phyloP scores from a whole-genome alignment of 306 rosid genomes.

The Vigna angularis region DNA sequence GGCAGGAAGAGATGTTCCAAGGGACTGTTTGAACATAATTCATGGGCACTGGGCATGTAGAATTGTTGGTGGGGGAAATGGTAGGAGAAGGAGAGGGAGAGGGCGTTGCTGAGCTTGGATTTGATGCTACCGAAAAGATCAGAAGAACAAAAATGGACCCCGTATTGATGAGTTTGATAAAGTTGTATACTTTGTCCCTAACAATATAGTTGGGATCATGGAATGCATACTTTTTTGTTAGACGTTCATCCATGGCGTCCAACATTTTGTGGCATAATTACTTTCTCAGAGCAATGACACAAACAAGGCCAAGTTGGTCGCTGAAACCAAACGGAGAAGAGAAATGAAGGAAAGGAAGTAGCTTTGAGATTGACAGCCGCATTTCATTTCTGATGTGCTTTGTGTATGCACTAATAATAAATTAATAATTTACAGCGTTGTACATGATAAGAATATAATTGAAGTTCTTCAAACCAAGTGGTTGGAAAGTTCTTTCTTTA shows the following conservation, averaged over 20 bases:
- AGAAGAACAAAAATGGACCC: constrained; percentile 33
- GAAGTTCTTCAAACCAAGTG: background rate
- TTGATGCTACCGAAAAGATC: constrained; percentile 26
- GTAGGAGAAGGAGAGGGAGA: constrained; percentile 44
- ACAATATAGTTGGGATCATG: background rate
- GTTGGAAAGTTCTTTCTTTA: no score
- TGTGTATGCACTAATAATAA: background rate
- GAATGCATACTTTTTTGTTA: background rate
- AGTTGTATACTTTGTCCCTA: background rate
- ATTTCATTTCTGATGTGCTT: background rate
- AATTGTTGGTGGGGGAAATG: constrained; percentile 17
- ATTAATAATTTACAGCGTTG: background rate
- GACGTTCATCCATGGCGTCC: no score
- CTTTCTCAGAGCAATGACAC: background rate
- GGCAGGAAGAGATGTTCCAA: constrained; percentile 70
- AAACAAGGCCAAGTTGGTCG: background rate
- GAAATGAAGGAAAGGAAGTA: background rate
- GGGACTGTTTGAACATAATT: constrained; percentile 62
- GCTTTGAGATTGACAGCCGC: background rate
- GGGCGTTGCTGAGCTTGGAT: constrained; percentile 41
- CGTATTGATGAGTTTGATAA: constrained; percentile 19
- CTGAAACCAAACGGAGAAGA: background rate
- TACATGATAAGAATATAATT: background rate
- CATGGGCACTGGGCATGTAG: constrained; percentile 71
- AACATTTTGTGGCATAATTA: background rate